Conservation (phyloP, 2,329 filamentous ascomycete genomes). For the Ophiostoma perfectum region DNA sequence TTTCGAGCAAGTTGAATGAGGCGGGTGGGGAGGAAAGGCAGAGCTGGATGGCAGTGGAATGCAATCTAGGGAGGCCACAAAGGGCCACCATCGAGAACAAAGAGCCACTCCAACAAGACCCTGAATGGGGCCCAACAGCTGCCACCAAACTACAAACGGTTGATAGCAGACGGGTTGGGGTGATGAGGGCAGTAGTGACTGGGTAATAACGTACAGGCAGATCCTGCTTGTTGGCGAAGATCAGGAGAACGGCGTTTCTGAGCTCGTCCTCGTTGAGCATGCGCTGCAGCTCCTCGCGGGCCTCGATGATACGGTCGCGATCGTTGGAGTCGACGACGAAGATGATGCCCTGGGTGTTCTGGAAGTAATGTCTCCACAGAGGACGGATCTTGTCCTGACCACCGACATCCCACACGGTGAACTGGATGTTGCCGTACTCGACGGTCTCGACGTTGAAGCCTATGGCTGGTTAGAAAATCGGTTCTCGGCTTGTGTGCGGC, state of each 20-base stretch:
- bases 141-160: background rate
- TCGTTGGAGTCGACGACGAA: slow-evolving; percentile 99
- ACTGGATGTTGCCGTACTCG: slow-evolving; percentile 99
- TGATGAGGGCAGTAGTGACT: background rate
- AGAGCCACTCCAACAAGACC: slow-evolving; percentile 1
- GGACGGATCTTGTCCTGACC: slow-evolving; percentile 99
- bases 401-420: slow-evolving; percentile 99
- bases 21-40: background rate
- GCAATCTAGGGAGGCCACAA: slow-evolving; percentile 15
- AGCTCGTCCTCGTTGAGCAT: slow-evolving; percentile 99
- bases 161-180: background rate
- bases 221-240: slow-evolving; percentile 99
- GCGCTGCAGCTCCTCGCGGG: slow-evolving; percentile 89
- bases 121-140: background rate
- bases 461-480: slow-evolving; percentile 34
- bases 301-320: slow-evolving; percentile 95
- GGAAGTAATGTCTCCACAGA: slow-evolving; percentile 99
- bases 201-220: slow-evolving; percentile 64
- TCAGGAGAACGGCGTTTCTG: slow-evolving; percentile 89
- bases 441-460: slow-evolving; percentile 99
- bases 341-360: slow-evolving; percentile 99
- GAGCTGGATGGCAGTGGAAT: slow-evolving; percentile 1
- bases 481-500: background rate
- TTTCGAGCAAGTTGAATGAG: background rate
- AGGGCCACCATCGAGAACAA: slow-evolving; percentile 14